Base-by-base conservation (phyloP, 352 stramenopile genomes). In the Phytophthora litchii region DNA sequence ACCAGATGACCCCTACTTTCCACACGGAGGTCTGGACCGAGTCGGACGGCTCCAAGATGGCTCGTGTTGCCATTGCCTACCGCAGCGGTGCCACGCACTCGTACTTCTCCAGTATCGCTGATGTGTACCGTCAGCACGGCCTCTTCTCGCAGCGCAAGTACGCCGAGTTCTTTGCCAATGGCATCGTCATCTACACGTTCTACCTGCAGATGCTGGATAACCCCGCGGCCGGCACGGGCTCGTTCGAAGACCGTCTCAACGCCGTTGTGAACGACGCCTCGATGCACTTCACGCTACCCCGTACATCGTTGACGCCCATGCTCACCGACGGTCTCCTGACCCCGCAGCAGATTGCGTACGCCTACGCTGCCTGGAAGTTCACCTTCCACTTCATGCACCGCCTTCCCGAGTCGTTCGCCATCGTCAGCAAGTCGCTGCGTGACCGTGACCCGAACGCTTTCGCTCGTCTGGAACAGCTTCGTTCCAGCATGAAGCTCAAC, bases 321-420 rank as follows among this genome's bases (percentile, higher is more conserved):
- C 71, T 94, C 25, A 89, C 74, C 17, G 79, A 91, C 50, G 80
- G 85, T 49, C 59, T 91, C 49, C 63, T 94, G 32, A 85, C 69
- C 16, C 82, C 85, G 25, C 83, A 91, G 63, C 77, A 92, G 57
- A 91, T 92, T 47, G 86, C 85, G 41, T 94, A 94, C 72, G 85
- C 85, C 8, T 94, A 94, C 68, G 77, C 85, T 0, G 85, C 85
- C 13, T 94, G 85, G 85, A 94, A 94, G 68, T 94, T 94, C 47
- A 89, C 81, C 4, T 94, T 94, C 69, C 85, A 94, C 72, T 94
- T 94, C 67, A 89, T 94, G 80, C 82, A 91, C 53, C 85, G 85
- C 55, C 67, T 94, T 16, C 85, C 85, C 0, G 85, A 94, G 57
- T 86, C 82, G 8, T 94, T 85, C 67, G 85, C 75, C 19, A 78